Evolutionary conservation across 805 yeast species (phyloP).

Genomic region (Barnettozyma wickerhamii): DNA sequence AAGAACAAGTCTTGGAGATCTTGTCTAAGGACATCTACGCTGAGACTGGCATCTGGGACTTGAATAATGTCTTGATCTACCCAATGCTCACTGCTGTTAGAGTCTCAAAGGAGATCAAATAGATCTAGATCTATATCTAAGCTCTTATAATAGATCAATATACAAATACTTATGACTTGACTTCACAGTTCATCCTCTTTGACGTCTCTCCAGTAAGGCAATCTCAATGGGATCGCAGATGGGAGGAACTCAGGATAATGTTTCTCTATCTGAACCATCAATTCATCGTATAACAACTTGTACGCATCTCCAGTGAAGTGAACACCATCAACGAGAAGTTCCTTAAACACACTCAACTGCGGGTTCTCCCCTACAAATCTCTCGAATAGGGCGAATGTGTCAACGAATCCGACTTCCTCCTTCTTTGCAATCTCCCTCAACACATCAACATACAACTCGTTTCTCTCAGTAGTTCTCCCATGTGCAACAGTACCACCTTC

Average conservation of each 20-base stretch:
- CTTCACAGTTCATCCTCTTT: conserved; percentile 13
- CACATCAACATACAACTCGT: conserved; percentile 47
- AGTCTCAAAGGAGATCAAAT: conserved; percentile 27
- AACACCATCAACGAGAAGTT: conserved; percentile 49
- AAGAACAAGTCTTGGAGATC: conserved; percentile 60
- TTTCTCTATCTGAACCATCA: conserved; percentile 34
- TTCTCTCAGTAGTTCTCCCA: conserved; percentile 41
- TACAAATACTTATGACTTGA: neutral
- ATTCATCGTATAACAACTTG: conserved; percentile 40
- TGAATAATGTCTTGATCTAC: conserved; percentile 53
- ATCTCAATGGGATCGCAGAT: conserved; percentile 30
- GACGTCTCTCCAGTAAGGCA: conserved; percentile 41
- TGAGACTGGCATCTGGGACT: conserved; percentile 71
- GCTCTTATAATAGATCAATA: too few species aligned
- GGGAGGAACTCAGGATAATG: conserved; percentile 47
- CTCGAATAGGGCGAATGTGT: conserved; percentile 44
- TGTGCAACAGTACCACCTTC: conserved; percentile 29
- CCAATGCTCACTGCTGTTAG: conserved; percentile 50
- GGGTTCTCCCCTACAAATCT: conserved; percentile 17
- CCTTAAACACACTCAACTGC: conserved; percentile 34
- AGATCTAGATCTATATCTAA: too few species aligned
- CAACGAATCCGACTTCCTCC: conserved; percentile 52
- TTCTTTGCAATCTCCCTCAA: conserved; percentile 41
- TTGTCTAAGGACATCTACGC: conserved; percentile 61
- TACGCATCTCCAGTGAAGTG: conserved; percentile 58